Evolutionary conservation across 2,329 filamentous ascomycete genomes (phyloP).

Genomic region (Parastagonospora avenae): DNA sequence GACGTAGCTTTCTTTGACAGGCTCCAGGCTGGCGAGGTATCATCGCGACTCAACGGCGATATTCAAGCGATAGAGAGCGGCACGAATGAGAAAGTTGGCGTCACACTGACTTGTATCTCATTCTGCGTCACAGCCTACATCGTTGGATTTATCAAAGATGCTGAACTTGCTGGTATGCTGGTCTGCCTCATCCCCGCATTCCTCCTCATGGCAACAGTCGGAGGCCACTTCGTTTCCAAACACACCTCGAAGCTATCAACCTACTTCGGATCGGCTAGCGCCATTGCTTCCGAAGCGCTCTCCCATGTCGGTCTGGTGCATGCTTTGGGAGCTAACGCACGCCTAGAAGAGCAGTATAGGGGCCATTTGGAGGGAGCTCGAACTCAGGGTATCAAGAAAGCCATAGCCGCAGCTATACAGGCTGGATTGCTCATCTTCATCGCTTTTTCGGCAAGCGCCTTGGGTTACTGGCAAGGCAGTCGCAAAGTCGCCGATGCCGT

Average conservation of each 20-base stretch:
- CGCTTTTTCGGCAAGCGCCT: constrained; percentile 68
- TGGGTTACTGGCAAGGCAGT: constrained; percentile 72
- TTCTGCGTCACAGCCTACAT: constrained; percentile 72
- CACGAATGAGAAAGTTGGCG: constrained; percentile 73
- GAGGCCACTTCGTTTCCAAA: constrained; percentile 60
- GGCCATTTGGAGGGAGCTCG: constrained; percentile 57
- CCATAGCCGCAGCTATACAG: constrained; percentile 61
- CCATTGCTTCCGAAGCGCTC: constrained; percentile 67
- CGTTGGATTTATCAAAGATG: constrained; percentile 69
- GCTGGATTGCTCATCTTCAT: constrained; percentile 70
- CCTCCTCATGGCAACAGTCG: constrained; percentile 62
- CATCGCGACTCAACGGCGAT: constrained; percentile 67
- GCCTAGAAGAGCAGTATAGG: constrained; percentile 65
- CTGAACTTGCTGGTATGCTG: constrained; percentile 67
- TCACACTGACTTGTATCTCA: constrained; percentile 64
- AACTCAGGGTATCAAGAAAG: constrained; percentile 63
- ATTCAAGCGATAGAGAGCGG: constrained; percentile 70
- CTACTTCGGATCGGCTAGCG: constrained; percentile 62
- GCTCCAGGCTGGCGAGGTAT: constrained; percentile 66
- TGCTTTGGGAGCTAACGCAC: constrained; percentile 64
- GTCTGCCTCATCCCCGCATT: constrained; percentile 68
- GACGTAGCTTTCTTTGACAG: constrained; percentile 69
- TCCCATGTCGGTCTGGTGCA: constrained; percentile 67
- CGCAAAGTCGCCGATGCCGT: constrained; percentile 56
- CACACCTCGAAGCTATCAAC: constrained; percentile 58